phyloP scores from a whole-genome alignment of 805 yeast genomes.

The Saturnispora halmiae region DNA sequence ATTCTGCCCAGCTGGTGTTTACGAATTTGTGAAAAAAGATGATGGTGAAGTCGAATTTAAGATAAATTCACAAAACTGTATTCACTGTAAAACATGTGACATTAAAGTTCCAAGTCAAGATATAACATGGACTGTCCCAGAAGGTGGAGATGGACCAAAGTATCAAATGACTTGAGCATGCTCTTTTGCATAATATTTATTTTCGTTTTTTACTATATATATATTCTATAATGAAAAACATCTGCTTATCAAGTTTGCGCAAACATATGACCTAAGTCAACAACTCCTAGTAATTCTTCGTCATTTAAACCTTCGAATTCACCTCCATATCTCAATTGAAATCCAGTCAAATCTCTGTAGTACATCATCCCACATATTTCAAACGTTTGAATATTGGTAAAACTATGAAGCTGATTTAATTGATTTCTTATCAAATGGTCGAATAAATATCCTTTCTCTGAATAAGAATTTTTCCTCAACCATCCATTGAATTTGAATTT shows the following conservation, averaged over 20 bases:
- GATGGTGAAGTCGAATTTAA: slow-evolving; percentile 66
- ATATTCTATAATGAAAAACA: too few species aligned
- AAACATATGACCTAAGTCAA: slow-evolving; percentile 24
- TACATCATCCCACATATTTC: slow-evolving; percentile 28
- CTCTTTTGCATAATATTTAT: neutral
- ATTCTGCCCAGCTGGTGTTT: slow-evolving; percentile 98
- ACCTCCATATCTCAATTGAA: slow-evolving; percentile 20
- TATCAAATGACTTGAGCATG: slow-evolving; percentile 60
- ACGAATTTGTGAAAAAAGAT: slow-evolving; percentile 59
- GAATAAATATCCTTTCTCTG: slow-evolving; percentile 21
- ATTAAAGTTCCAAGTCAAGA: slow-evolving; percentile 94
- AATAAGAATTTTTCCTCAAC: slow-evolving; percentile 12
- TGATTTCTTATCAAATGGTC: slow-evolving; percentile 25
- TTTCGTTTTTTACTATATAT: neutral
- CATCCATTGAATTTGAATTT: slow-evolving; percentile 14
- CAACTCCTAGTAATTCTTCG: slow-evolving; percentile 16
- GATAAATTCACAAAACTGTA: slow-evolving; percentile 94
- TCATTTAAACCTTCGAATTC: slow-evolving; percentile 20
- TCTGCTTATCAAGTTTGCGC: slow-evolving; percentile 15
- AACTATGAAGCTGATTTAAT: slow-evolving; percentile 17
- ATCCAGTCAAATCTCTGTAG: slow-evolving; percentile 12
- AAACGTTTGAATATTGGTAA: slow-evolving; percentile 19
- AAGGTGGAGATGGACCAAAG: slow-evolving; percentile 98
- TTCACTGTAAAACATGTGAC: slow-evolving; percentile 97
- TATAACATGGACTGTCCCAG: slow-evolving; percentile 95